Percentiles rank a stretch among this genome's conserved stretches.
phyloP scores from a whole-genome alignment of 2,329 filamentous ascomycete species.

The Coniochaeta sp. region DNA sequence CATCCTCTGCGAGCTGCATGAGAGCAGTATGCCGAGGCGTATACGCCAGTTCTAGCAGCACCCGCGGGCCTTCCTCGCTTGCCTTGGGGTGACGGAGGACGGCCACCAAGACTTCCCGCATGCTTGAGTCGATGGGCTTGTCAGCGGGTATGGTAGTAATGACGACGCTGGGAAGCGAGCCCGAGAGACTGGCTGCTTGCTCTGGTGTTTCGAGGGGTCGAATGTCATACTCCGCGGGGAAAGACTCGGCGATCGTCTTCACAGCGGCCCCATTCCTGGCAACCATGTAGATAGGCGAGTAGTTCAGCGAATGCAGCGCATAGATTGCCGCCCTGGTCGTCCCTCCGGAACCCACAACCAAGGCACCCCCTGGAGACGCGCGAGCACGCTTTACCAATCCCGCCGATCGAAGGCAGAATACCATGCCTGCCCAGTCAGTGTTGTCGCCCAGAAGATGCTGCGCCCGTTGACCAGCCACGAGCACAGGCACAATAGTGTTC shows the following conservation, averaged over 20 bases:
- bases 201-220: slow-evolving; percentile 49
- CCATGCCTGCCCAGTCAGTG: slow-evolving; percentile 94
- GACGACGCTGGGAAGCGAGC: slow-evolving; percentile 58
- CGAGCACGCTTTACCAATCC: slow-evolving; percentile 43
- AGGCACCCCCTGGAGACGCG: slow-evolving; percentile 41
- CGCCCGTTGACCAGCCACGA: slow-evolving; percentile 26
- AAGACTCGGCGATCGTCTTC: slow-evolving; percentile 58
- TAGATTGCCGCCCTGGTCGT: slow-evolving; percentile 90
- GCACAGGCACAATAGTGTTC: slow-evolving; percentile 76
- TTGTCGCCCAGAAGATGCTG: slow-evolving; percentile 73
- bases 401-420: slow-evolving; percentile 64
- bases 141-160: slow-evolving; percentile 91
- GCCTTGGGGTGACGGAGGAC: slow-evolving; percentile 34
- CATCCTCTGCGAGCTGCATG: slow-evolving; percentile 74
- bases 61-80: slow-evolving; percentile 33
- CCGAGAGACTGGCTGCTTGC: slow-evolving; percentile 40
- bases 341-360: slow-evolving; percentile 87
- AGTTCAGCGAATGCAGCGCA: slow-evolving; percentile 76
- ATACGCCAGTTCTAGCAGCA: slow-evolving; percentile 94
- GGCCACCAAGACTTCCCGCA: slow-evolving; percentile 57
- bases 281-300: slow-evolving; percentile 78
- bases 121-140: slow-evolving; percentile 65
- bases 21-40: slow-evolving; percentile 77
- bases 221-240: slow-evolving; percentile 68
- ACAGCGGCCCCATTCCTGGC: slow-evolving; percentile 70